phyloP scores from a whole-genome alignment of 352 stramenopile species.

The Phytopythium ostracodes region DNA sequence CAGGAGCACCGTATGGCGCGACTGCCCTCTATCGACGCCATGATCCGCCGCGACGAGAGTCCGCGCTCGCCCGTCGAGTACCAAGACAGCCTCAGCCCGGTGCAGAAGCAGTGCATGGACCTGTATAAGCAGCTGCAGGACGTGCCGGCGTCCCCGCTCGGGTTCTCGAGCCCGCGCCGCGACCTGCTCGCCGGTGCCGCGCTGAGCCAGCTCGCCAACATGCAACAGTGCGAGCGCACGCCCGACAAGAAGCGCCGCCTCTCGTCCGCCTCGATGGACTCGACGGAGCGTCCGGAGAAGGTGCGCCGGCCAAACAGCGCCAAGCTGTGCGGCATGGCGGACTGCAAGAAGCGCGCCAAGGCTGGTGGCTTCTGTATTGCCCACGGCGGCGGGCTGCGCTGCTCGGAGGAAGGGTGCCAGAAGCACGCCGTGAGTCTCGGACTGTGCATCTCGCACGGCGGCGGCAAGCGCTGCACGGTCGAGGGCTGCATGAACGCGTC shows the following conservation, averaged over 20 bases:
- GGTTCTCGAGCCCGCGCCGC: conserved; percentile 14
- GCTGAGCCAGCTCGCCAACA: conserved; percentile 34
- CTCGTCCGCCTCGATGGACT: conserved; percentile 5
- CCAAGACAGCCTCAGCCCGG: conserved; percentile 36
- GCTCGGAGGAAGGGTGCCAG: conserved; percentile 60
- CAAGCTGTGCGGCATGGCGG: conserved; percentile 72
- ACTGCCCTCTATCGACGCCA: conserved; percentile 59
- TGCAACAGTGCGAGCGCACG: conserved; percentile 1
- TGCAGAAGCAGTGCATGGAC: conserved; percentile 62
- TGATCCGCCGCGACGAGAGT: conserved; percentile 57
- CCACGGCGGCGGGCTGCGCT: conserved; percentile 73
- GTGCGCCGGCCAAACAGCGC: conserved; percentile 50
- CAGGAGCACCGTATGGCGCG: conserved; percentile 33
- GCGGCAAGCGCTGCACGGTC: conserved; percentile 73
- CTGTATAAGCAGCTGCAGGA: conserved; percentile 57
- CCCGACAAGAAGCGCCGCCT: conserved; percentile 22
- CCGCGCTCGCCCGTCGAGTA: conserved; percentile 9
- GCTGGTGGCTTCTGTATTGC: conserved; percentile 77
- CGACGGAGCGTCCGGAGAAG: conserved; percentile 23
- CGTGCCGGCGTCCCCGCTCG: conserved; percentile 18
- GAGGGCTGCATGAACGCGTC: conserved; percentile 75
- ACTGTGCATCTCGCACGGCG: conserved; percentile 83
- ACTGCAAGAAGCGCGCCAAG: conserved; percentile 80
- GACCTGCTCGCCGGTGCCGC: conserved; percentile 41
- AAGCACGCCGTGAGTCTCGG: conserved; percentile 82